These are phyloP conservation scores for Capronia coronata DNA, from an alignment of 2,329 filamentous ascomycete genomes.

Conservation along the genomic window DNA sequence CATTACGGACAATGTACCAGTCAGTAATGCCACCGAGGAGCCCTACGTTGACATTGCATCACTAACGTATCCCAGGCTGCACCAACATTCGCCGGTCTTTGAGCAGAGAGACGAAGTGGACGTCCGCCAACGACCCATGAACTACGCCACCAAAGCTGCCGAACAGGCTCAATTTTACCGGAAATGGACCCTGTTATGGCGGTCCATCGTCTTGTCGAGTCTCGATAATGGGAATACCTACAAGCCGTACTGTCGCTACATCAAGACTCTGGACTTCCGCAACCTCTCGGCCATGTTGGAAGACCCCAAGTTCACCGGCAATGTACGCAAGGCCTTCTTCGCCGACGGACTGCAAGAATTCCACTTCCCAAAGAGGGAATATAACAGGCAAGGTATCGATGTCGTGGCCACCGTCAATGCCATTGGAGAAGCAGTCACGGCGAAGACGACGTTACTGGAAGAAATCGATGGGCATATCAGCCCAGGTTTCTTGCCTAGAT, in stretches of 20 bases:
- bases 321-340: slow-evolving; percentile 53
- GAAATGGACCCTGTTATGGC: slow-evolving; percentile 61
- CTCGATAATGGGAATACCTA: slow-evolving; percentile 49
- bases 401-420: slow-evolving; percentile 32
- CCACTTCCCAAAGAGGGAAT: slow-evolving; percentile 21
- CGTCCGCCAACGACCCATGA: slow-evolving; percentile 13
- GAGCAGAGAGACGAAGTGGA: slow-evolving; percentile 27
- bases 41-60: too few relatives aligned
- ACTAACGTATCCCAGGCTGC: slow-evolving; percentile 10
- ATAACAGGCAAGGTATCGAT: slow-evolving; percentile 20
- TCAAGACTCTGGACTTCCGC: slow-evolving; percentile 57
- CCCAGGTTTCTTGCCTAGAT: slow-evolving; percentile 39
- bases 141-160: slow-evolving; percentile 26
- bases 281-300: slow-evolving; percentile 55
- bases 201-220: slow-evolving; percentile 60
- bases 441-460: slow-evolving; percentile 50
- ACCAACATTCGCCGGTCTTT: slow-evolving; percentile 26
- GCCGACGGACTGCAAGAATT: slow-evolving; percentile 37
- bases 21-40: slow-evolving; percentile 37
- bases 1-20: slow-evolving; percentile 59
- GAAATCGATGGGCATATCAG: slow-evolving; percentile 48
- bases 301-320: slow-evolving; percentile 53
- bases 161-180: slow-evolving; percentile 45
- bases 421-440: slow-evolving; percentile 41
- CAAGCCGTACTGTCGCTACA: slow-evolving; percentile 64